phyloP scores from a whole-genome alignment of 108 stramenopile species.

The Nitzschia sp. region DNA sequence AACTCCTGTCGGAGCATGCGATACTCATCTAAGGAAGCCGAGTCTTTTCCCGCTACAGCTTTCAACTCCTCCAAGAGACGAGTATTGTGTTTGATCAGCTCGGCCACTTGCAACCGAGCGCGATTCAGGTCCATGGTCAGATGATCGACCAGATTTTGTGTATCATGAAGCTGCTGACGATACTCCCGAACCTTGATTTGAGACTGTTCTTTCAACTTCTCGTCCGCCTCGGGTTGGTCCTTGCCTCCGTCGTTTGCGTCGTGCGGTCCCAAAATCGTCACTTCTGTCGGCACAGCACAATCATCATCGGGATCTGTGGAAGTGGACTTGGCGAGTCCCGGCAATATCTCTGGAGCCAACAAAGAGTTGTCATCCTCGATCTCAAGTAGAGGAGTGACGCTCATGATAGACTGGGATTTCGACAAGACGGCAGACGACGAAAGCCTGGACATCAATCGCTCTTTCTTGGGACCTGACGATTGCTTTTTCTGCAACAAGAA shows the following conservation, averaged over 20 bases:
- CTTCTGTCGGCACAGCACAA: not conserved
- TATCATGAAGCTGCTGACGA: not conserved
- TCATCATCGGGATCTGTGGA: not conserved
- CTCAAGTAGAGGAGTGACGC: no score
- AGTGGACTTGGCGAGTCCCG: not conserved
- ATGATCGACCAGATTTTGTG: conserved; percentile 4
- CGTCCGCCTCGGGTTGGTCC: not conserved
- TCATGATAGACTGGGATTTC: no score
- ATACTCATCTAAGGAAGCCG: not conserved
- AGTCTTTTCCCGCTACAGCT: not conserved
- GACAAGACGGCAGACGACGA: no score
- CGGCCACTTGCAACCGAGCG: conserved; percentile 15
- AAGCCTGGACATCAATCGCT: not conserved
- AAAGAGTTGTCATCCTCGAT: not conserved
- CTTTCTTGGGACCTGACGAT: not conserved
- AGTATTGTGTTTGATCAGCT: conserved; percentile 8
- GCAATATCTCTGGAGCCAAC: not conserved
- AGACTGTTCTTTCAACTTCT: not conserved
- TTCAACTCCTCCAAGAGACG: conserved; percentile 10
- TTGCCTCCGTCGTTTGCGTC: not conserved
- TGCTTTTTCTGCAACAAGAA: not conserved
- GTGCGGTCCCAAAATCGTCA: not conserved
- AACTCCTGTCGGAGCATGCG: conserved; percentile 11
- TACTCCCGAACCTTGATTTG: conserved; percentile 8
- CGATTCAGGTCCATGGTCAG: conserved; percentile 15